These are phyloP conservation scores for Kalmusia sp. DNA, from an alignment of 2,329 filamentous ascomycete species.

Conservation along the genomic window DNA sequence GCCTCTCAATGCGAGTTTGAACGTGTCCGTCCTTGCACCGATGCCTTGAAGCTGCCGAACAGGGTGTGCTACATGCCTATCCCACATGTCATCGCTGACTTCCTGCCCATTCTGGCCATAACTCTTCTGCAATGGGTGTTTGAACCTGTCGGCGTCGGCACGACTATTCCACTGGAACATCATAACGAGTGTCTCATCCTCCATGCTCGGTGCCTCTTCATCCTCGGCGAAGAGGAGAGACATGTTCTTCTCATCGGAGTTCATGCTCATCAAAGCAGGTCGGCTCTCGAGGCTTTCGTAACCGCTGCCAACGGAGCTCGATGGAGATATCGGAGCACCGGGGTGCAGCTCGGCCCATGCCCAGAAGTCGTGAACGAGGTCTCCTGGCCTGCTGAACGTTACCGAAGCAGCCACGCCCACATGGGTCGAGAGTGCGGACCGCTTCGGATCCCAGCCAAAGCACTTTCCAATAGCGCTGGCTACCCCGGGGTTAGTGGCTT, in stretches of 20 bases:
- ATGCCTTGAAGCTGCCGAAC: slow-evolving; percentile 30
- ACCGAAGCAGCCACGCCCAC: slow-evolving; percentile 21
- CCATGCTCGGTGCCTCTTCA: slow-evolving; percentile 16
- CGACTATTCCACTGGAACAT: slow-evolving; percentile 38
- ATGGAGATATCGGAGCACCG: slow-evolving; percentile 16
- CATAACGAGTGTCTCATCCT: slow-evolving; percentile 38
- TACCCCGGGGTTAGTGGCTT: slow-evolving; percentile 25
- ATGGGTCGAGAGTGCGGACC: slow-evolving; percentile 28
- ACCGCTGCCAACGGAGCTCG: slow-evolving; percentile 14
- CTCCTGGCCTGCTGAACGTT: slow-evolving; percentile 32
- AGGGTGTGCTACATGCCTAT: slow-evolving; percentile 33
- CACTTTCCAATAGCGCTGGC: slow-evolving; percentile 36
- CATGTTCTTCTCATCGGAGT: slow-evolving; percentile 37
- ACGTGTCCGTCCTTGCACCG: slow-evolving; percentile 29
- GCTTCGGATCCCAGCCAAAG: slow-evolving; percentile 39
- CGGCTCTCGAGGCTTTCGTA: slow-evolving; percentile 15
- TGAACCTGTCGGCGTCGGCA: slow-evolving; percentile 35
- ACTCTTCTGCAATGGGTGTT: slow-evolving; percentile 34
- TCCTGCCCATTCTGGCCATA: slow-evolving; percentile 29
- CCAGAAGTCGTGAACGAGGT: slow-evolving; percentile 37
- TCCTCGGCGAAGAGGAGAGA: slow-evolving; percentile 25
- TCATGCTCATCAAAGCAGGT: slow-evolving; percentile 20
- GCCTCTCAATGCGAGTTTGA: slow-evolving; percentile 33
- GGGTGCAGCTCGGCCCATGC: slow-evolving; percentile 35
- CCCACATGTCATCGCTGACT: slow-evolving; percentile 33